Conservation (phyloP, 2,329 filamentous ascomycete genomes). For the Claviceps monticola region DNA sequence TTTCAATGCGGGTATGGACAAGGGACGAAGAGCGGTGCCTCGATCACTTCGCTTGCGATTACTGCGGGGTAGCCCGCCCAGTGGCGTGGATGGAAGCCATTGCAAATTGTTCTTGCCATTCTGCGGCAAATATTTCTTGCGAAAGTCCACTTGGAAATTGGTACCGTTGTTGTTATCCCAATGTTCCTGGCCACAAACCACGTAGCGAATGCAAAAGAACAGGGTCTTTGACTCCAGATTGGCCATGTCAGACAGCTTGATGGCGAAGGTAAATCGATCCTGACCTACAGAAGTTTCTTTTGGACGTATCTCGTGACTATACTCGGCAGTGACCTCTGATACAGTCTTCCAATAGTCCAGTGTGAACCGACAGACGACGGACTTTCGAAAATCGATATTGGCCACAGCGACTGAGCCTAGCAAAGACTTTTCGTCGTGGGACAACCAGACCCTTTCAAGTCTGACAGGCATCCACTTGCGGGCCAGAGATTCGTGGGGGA, state of each 20-base stretch:
- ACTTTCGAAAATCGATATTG: conserved; percentile 83
- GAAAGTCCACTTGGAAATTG: conserved; percentile 93
- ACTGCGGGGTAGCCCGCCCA: conserved; percentile 51
- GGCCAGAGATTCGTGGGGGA: conserved; percentile 42
- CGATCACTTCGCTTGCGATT: conserved; percentile 34
- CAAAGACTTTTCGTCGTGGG: conserved; percentile 72
- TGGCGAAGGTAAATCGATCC: conserved; percentile 87
- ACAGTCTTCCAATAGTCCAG: conserved; percentile 98
- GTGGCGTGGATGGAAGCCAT: conserved; percentile 35
- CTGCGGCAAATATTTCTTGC: conserved; percentile 56
- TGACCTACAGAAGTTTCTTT: conserved; percentile 52
- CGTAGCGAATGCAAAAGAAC: conserved; percentile 83
- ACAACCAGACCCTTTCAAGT: conserved; percentile 77
- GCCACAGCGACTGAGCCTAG: conserved; percentile 72
- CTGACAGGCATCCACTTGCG: conserved; percentile 56
- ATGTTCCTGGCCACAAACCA: conserved; percentile 67
- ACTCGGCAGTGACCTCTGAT: conserved; percentile 87
- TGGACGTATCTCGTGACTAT: conserved; percentile 60
- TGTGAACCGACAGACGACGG: conserved; percentile 84
- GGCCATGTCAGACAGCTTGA: conserved; percentile 80
- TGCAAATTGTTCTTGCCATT: conserved; percentile 42
- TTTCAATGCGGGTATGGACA: conserved; percentile 37
- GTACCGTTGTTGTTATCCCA: conserved; percentile 86
- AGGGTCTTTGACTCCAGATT: conserved; percentile 88
- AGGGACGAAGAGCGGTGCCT: conserved; percentile 29